Percentiles rank a stretch among this genome's conserved stretches.
These are phyloP conservation scores for Cyclotella cryptica DNA, from an alignment of 108 stramenopile genomes.

Conservation along the genomic window DNA sequence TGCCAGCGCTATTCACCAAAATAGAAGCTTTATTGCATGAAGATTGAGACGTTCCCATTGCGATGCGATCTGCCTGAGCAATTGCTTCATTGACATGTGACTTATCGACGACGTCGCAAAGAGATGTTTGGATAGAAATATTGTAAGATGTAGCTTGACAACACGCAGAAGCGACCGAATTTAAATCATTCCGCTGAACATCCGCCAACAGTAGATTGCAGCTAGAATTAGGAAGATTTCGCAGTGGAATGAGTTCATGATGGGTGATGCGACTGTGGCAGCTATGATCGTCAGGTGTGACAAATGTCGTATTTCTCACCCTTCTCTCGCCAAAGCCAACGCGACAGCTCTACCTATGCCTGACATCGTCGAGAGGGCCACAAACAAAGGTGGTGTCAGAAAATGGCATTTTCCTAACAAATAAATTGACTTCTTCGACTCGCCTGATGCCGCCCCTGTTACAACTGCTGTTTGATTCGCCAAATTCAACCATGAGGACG, in stretches of 20 bases:
- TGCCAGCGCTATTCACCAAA: slow-evolving; percentile 83
- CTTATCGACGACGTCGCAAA: slow-evolving; percentile 65
- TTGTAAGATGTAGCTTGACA: slow-evolving; percentile 13
- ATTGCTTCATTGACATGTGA: slow-evolving; percentile 54
- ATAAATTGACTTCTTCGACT: neutral
- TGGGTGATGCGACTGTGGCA: neutral
- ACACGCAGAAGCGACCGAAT: slow-evolving; percentile 32
- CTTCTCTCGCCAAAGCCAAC: slow-evolving; percentile 1
- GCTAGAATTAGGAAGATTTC: neutral
- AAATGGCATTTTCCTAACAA: too few relatives aligned
- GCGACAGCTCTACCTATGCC: slow-evolving; percentile 23
- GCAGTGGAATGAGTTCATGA: neutral
- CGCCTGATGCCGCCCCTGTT: slow-evolving; percentile 18
- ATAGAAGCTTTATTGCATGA: slow-evolving; percentile 53
- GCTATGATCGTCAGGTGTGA: too few relatives aligned
- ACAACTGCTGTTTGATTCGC: slow-evolving; percentile 33
- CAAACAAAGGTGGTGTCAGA: too few relatives aligned
- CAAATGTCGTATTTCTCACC: slow-evolving; percentile 3
- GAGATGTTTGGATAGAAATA: slow-evolving; percentile 25
- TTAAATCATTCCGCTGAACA: slow-evolving; percentile 26
- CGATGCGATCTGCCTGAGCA: slow-evolving; percentile 42
- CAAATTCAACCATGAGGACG: slow-evolving; percentile 25
- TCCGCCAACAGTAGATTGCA: slow-evolving; percentile 52
- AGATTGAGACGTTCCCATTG: slow-evolving; percentile 30
- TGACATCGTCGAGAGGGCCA: neutral